These are phyloP conservation scores for Hemileccinum rubropunctum DNA, from an alignment of 768 basidiomycete species.

Conservation along the genomic window DNA sequence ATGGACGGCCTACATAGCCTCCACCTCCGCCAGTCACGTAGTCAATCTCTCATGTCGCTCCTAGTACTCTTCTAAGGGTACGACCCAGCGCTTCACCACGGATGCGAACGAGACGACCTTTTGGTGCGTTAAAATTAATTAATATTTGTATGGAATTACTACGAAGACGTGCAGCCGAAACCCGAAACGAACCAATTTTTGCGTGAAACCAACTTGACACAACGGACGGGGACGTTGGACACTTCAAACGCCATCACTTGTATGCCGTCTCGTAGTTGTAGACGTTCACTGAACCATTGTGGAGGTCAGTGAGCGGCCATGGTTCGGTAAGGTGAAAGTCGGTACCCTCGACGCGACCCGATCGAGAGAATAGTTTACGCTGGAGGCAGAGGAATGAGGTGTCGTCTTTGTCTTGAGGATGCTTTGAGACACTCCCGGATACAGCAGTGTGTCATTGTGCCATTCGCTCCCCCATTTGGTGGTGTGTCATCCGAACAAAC, in stretches of 20 bases:
- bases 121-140: constrained; percentile 99
- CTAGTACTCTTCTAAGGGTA: no score
- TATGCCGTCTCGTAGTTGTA: constrained; percentile 92
- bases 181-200: constrained; percentile 98
- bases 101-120: constrained; percentile 93
- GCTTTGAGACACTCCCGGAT: constrained; percentile 38
- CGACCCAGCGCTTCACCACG: no score
- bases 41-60: no score
- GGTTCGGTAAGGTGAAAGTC: constrained; percentile 98
- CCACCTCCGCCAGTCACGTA: no score
- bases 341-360: constrained; percentile 95
- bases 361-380: constrained; percentile 90
- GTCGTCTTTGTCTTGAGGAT: not conserved
- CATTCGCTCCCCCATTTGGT: no score
- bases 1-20: no score
- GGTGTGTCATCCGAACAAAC: no score
- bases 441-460: no score
- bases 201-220: constrained; percentile 90
- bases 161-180: constrained; percentile 90
- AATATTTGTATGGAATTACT: no score
- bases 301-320: constrained; percentile 87
- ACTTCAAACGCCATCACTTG: constrained; percentile 96
- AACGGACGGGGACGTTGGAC: constrained; percentile 94
- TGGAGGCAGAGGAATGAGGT: constrained; percentile 31
- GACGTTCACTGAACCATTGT: constrained; percentile 98